Conservation (phyloP, 352 stramenopile genomes). For the Phytophthora megakarya region DNA sequence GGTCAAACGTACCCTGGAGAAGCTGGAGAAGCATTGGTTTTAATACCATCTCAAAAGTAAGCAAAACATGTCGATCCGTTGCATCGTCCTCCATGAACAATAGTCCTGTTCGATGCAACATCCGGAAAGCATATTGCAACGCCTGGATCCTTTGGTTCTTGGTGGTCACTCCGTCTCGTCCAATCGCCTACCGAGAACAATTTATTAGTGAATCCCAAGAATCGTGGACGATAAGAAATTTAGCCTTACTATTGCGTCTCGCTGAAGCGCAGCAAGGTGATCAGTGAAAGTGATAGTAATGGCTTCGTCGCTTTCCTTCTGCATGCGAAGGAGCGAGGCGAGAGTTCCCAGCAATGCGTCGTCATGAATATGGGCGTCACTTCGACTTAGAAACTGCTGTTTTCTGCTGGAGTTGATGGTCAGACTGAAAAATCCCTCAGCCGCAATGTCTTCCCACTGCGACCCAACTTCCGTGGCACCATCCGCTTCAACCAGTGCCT, state of each 20-base stretch:
- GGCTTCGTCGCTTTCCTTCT: slow-evolving; percentile 23
- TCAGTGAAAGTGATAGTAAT: slow-evolving; percentile 32
- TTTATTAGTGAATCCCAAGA: no score
- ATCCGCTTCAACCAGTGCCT: background rate
- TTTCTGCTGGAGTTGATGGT: slow-evolving; percentile 30
- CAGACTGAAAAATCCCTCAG: slow-evolving; percentile 54
- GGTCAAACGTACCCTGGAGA: slow-evolving; percentile 39
- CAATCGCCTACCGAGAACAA: slow-evolving; percentile 11
- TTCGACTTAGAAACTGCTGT: slow-evolving; percentile 34
- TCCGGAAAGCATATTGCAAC: slow-evolving; percentile 52
- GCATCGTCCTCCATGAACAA: slow-evolving; percentile 64
- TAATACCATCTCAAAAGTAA: slow-evolving; percentile 54
- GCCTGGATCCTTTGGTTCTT: slow-evolving; percentile 31
- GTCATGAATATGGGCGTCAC: slow-evolving; percentile 29
- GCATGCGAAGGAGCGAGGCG: slow-evolving; percentile 35
- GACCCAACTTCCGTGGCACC: background rate
- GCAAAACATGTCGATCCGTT: slow-evolving; percentile 56
- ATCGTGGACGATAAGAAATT: background rate
- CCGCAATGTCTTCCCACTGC: slow-evolving; percentile 48
- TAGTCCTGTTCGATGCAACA: slow-evolving; percentile 48
- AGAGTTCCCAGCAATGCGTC: slow-evolving; percentile 43
- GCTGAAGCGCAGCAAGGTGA: slow-evolving; percentile 13
- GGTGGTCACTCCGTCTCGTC: background rate
- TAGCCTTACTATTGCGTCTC: slow-evolving; percentile 14
- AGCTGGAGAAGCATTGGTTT: slow-evolving; percentile 49